Percentiles rank a stretch among this genome's conserved stretches.
phyloP scores from a whole-genome alignment of 192 early-diverging fungal genomes.

The Allomyces javanicus region DNA sequence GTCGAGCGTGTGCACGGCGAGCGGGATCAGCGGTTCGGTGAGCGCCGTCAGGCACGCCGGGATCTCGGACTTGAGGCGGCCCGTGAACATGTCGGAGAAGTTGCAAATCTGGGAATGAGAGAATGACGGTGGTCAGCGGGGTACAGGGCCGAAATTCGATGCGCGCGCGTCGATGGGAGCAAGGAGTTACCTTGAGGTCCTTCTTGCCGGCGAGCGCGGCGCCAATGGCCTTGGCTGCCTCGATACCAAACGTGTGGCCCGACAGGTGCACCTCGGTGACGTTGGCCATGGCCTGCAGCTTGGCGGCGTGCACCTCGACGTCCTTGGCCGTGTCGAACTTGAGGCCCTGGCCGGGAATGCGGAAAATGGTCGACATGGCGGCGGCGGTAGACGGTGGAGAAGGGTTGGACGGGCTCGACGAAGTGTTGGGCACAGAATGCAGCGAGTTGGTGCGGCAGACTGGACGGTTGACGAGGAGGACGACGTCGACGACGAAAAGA shows the following conservation, averaged over 20 bases:
- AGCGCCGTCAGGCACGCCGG: slow-evolving; percentile 61
- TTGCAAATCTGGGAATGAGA: slow-evolving; percentile 45
- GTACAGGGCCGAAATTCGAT: not conserved
- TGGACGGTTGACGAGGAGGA: no score
- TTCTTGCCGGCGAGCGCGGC: slow-evolving; percentile 41
- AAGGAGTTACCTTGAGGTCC: slow-evolving; percentile 43
- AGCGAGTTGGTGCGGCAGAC: no score
- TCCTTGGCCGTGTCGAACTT: slow-evolving; percentile 74
- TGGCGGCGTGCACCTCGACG: slow-evolving; percentile 50
- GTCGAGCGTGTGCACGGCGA: slow-evolving; percentile 55
- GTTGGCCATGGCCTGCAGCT: slow-evolving; percentile 38
- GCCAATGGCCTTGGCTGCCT: slow-evolving; percentile 65
- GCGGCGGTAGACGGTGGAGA: no score
- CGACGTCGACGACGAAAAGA: no score
- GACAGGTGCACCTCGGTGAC: slow-evolving; percentile 51
- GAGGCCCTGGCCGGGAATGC: slow-evolving; percentile 69
- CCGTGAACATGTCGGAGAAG: slow-evolving; percentile 84
- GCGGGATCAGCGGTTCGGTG: slow-evolving; percentile 53
- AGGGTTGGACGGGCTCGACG: no score
- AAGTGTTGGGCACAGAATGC: no score
- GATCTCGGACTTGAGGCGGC: slow-evolving; percentile 76
- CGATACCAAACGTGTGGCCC: slow-evolving; percentile 86
- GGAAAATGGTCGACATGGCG: slow-evolving; percentile 25
- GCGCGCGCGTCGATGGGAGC: not conserved
- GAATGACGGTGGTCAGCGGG: slow-evolving; percentile 1